Conservation (phyloP, 139 green algal genomes). For the Chlamydomonas incerta region DNA sequence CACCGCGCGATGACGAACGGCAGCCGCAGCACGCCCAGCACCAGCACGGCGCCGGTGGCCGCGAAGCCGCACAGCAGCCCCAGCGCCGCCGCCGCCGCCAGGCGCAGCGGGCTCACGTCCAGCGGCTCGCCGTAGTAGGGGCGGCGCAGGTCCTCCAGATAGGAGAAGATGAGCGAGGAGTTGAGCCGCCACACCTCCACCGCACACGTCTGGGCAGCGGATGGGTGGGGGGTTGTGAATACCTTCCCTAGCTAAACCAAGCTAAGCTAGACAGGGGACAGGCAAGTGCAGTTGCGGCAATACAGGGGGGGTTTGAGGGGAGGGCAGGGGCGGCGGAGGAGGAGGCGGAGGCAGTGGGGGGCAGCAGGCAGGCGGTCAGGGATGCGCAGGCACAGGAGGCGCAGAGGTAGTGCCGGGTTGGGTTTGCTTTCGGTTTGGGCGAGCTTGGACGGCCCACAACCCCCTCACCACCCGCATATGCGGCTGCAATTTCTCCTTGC, state of each 20-base stretch:
- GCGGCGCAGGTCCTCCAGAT: constrained; percentile 2
- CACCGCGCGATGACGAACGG: constrained; percentile 25
- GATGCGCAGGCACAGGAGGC: background rate
- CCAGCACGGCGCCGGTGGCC: background rate
- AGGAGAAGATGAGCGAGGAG: background rate
- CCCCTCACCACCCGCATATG: too few relatives aligned
- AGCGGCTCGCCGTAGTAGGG: constrained; percentile 35
- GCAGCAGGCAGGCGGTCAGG: background rate
- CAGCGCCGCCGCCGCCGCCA: constrained; percentile 1
- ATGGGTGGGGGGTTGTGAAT: too few relatives aligned
- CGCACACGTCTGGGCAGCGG: background rate
- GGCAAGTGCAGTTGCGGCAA: too few relatives aligned
- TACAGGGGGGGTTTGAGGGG: too few relatives aligned
- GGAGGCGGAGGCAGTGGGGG: too few relatives aligned
- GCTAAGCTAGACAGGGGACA: too few relatives aligned
- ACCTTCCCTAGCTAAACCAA: too few relatives aligned
- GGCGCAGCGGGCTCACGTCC: constrained; percentile 7
- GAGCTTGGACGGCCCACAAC: too few relatives aligned
- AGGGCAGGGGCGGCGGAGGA: too few relatives aligned
- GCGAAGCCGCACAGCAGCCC: constrained; percentile 1
- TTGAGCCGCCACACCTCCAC: constrained; percentile 20
- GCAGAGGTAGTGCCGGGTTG: background rate
- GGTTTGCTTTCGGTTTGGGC: too few relatives aligned
- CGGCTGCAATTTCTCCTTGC: too few relatives aligned
- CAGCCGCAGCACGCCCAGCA: constrained; percentile 10